Evolutionary conservation across 2,329 filamentous ascomycete genomes (phyloP).

Genomic region (Venturia oleaginea): DNA sequence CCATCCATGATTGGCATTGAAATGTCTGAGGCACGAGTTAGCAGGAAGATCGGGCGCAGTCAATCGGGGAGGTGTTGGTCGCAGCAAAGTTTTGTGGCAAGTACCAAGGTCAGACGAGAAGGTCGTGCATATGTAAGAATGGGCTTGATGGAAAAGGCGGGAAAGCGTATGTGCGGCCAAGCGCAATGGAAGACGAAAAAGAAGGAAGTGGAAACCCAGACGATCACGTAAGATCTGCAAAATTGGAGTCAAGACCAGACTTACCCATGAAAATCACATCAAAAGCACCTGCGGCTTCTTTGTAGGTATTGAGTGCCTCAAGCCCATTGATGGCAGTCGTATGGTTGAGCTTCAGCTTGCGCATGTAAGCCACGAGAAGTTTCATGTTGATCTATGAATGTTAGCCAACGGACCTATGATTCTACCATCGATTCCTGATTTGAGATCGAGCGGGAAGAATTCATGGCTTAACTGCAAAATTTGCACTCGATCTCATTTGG

Average conservation of each 20-base stretch:
- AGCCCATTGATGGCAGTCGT: conserved; percentile 27
- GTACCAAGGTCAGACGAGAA: no score
- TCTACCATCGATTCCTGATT: no score
- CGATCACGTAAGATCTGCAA: no score
- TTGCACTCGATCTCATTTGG: no score
- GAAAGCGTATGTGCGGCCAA: not conserved
- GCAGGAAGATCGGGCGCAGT: not conserved
- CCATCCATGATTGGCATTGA: conserved; percentile 49
- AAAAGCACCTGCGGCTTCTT: not conserved
- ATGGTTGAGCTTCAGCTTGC: conserved; percentile 25
- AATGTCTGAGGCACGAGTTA: conserved; percentile 26
- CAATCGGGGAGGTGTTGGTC: not conserved
- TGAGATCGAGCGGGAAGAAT: no score
- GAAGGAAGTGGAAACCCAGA: no score
- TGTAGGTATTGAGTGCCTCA: conserved; percentile 24
- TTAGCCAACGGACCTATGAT: not conserved
- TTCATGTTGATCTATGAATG: conserved; percentile 25
- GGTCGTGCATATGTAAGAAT: not conserved
- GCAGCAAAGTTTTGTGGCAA: no score
- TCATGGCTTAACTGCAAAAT: no score
- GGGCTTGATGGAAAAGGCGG: not conserved
- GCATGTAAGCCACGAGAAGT: conserved; percentile 27
- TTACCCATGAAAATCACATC: conserved; percentile 30
- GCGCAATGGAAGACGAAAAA: not conserved
- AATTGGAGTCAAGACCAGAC: not conserved